phyloP scores from a whole-genome alignment of 1,139 yeast species.

The Debaryomyces sp. region DNA sequence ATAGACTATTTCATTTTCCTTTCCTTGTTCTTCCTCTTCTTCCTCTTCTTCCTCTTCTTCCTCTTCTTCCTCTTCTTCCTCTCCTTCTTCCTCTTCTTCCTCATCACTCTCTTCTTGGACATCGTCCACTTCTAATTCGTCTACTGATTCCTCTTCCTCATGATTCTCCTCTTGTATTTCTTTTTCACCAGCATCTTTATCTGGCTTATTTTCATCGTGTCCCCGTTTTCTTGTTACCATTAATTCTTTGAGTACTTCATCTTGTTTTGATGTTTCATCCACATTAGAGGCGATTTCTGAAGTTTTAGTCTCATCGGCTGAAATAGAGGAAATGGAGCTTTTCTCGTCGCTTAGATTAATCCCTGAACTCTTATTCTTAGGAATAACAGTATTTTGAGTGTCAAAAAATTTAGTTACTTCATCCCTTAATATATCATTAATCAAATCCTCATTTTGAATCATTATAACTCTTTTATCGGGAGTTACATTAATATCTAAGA shows the following conservation, averaged over 20 bases:
- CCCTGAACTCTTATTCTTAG: slow-evolving; percentile 24
- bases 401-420: slow-evolving; percentile 46
- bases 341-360: neutral
- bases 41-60: neutral
- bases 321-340: neutral
- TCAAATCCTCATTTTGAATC: slow-evolving; percentile 62
- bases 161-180: neutral
- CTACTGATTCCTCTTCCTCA: slow-evolving; percentile 13
- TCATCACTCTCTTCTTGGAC: slow-evolving; percentile 13
- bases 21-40: no score
- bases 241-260: neutral
- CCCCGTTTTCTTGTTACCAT: neutral
- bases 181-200: neutral
- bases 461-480: slow-evolving; percentile 84
- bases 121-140: slow-evolving; percentile 14
- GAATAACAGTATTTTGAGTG: slow-evolving; percentile 47
- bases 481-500: slow-evolving; percentile 80
- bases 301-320: neutral
- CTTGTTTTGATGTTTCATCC: neutral
- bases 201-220: neutral
- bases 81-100: slow-evolving; percentile 8
- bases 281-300: neutral
- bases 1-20: neutral
- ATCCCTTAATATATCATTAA: slow-evolving; percentile 55
- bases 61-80: slow-evolving; percentile 7